Evolutionary conservation across 2,329 filamentous ascomycete genomes (phyloP).

Genomic region (Colletotrichum endophyticum): DNA sequence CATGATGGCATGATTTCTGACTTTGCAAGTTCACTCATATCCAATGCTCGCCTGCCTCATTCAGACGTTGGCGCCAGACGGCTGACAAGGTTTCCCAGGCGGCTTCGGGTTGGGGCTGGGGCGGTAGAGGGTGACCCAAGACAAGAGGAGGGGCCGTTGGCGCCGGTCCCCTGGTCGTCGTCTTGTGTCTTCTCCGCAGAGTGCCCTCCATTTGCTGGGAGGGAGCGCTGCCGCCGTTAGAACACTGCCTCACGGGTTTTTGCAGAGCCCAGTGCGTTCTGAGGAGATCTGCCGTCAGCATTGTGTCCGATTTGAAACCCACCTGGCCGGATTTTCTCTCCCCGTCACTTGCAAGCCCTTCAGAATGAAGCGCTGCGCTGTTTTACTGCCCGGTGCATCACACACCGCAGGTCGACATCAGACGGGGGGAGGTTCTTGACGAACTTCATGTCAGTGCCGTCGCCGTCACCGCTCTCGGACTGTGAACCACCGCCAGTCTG

Average conservation of each 20-base stretch:
- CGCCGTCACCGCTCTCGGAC: not conserved
- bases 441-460: not conserved
- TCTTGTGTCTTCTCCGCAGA: not conserved
- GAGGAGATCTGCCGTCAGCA: slow-evolving; percentile 1
- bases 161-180: not conserved
- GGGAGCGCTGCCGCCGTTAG: not conserved
- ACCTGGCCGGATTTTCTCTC: not conserved
- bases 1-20: slow-evolving; percentile 1
- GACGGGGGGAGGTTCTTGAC: not conserved
- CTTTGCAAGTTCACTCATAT: not conserved
- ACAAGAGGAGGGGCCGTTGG: slow-evolving; percentile 1
- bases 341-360: not conserved
- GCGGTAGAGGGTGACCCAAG: not conserved
- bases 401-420: not conserved
- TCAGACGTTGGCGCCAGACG: not conserved
- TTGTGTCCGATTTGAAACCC: slow-evolving; percentile 15
- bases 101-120: not conserved
- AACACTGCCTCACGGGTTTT: not conserved
- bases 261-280: not conserved
- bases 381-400: not conserved
- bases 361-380: not conserved
- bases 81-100: slow-evolving; percentile 6
- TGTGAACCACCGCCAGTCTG: not conserved
- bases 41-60: not conserved
- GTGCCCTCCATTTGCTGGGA: not conserved